phyloP scores from a whole-genome alignment of 2,329 filamentous ascomycete genomes.

The Pseudocercospora cruenta region DNA sequence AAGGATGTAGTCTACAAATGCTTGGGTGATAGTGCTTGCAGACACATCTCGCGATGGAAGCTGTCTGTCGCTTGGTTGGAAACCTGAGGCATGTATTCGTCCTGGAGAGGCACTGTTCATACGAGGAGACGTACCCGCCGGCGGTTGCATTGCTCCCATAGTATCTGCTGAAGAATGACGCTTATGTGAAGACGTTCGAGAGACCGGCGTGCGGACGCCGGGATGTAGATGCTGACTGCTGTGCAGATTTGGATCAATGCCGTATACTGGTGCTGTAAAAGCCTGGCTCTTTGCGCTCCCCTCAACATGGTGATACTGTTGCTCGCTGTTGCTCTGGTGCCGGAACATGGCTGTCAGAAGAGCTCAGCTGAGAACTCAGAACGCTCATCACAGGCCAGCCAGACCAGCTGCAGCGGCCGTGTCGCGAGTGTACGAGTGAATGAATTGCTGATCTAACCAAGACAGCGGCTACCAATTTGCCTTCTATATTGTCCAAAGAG shows the following conservation, averaged over 20 bases:
- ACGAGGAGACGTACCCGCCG: constrained; percentile 27
- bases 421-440: background rate
- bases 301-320: constrained; percentile 29
- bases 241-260: constrained; percentile 30
- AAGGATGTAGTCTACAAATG: constrained; percentile 82
- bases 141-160: constrained; percentile 30
- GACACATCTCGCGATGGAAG: constrained; percentile 72
- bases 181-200: constrained; percentile 17
- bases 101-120: constrained; percentile 24
- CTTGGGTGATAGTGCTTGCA: constrained; percentile 73
- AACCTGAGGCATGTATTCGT: constrained; percentile 23
- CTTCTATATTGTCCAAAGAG: constrained; percentile 5
- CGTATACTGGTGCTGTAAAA: constrained; percentile 32
- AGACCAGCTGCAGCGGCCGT: background rate
- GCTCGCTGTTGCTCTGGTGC: constrained; percentile 29
- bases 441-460: background rate
- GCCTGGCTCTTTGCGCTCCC: constrained; percentile 25
- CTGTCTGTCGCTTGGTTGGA: constrained; percentile 51
- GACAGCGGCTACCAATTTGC: background rate
- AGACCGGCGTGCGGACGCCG: background rate
- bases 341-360: constrained; percentile 27
- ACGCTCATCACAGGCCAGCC: background rate
- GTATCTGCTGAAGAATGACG: constrained; percentile 23
- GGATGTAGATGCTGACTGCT: constrained; percentile 28
- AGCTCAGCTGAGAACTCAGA: background rate